A percentile compares a stretch with the other conserved stretches of the same genome.
Conservation (phyloP, 495 filamentous ascomycete species). For the Tuber indicum region DNA sequence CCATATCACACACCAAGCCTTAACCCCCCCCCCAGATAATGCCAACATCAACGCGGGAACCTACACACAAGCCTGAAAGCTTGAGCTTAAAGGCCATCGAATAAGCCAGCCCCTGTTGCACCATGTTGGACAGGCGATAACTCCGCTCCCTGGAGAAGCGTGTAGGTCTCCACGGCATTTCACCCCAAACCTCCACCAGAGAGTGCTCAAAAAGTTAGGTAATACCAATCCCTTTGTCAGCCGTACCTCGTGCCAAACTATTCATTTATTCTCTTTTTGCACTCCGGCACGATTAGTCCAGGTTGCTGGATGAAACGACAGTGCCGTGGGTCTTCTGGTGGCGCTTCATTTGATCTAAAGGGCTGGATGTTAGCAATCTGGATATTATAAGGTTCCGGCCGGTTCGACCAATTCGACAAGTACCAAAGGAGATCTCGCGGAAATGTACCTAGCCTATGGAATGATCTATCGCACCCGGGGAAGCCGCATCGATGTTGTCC, state of each 20-base stretch:
- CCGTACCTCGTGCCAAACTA: background rate
- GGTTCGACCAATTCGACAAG: slow-evolving; percentile 9
- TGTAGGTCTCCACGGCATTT: background rate
- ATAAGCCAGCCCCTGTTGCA: background rate
- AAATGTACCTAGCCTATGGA: slow-evolving; percentile 54
- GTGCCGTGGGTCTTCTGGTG: slow-evolving; percentile 40
- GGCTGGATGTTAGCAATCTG: slow-evolving; percentile 19
- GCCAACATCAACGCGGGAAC: slow-evolving; percentile 3
- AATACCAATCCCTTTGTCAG: background rate
- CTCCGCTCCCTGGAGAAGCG: background rate
- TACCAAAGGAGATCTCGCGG: slow-evolving; percentile 42
- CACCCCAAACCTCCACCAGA: background rate
- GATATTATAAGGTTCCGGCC: background rate
- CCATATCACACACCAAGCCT: background rate
- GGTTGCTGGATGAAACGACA: slow-evolving; percentile 12
- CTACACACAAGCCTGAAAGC: background rate
- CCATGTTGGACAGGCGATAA: background rate
- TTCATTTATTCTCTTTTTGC: background rate
- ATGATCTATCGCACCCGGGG: slow-evolving; percentile 50
- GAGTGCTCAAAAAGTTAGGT: background rate
- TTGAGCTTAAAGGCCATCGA: background rate
- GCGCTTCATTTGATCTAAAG: slow-evolving; percentile 40
- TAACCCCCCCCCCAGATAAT: background rate
- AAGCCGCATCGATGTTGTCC: slow-evolving; percentile 49
- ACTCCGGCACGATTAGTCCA: background rate